These are phyloP conservation scores for Sideroxylon spinosum DNA, from an alignment of 179 eudicot genomes.

Conservation along the genomic window DNA sequence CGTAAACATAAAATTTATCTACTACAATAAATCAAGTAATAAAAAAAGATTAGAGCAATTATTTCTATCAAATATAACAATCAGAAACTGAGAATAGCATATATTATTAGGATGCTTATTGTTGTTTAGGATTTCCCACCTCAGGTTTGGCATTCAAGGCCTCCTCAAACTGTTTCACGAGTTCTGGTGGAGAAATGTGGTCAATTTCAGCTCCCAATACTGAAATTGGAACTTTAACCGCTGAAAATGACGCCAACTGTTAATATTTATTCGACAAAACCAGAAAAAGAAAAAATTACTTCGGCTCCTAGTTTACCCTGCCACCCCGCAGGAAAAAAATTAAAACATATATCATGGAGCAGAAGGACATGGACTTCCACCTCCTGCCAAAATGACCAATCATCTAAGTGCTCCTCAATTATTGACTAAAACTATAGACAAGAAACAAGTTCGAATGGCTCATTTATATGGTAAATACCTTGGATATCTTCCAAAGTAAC, in stretches of 20 bases:
- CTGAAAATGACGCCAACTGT: slow-evolving; percentile 23
- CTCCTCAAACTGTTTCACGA: slow-evolving; percentile 40
- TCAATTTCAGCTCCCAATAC: slow-evolving; percentile 60
- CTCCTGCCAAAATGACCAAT: too few relatives aligned
- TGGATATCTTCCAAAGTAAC: slow-evolving; percentile 40
- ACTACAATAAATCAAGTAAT: too few relatives aligned
- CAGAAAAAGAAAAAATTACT: background rate
- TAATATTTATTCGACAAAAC: background rate
- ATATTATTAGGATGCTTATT: background rate
- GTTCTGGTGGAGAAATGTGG: slow-evolving; percentile 43
- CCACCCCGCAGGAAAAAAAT: background rate
- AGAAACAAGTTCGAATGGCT: background rate
- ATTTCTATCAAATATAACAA: background rate
- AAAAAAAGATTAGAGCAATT: background rate
- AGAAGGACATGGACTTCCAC: too few relatives aligned
- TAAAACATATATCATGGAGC: too few relatives aligned
- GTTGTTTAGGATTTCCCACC: slow-evolving; percentile 24
- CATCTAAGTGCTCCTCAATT: background rate
- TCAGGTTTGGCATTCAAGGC: slow-evolving; percentile 44
- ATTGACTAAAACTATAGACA: background rate
- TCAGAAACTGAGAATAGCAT: background rate
- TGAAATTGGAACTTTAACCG: slow-evolving; percentile 50
- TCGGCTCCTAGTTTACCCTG: background rate
- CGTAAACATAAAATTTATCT: too few relatives aligned
- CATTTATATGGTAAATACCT: slow-evolving; percentile 23